Evolutionary conservation across 1,284 basidiomycete genomes (phyloP), one percentile per base, ranked within the genome.

Genomic region (Neolentinus lepideus): DNA sequence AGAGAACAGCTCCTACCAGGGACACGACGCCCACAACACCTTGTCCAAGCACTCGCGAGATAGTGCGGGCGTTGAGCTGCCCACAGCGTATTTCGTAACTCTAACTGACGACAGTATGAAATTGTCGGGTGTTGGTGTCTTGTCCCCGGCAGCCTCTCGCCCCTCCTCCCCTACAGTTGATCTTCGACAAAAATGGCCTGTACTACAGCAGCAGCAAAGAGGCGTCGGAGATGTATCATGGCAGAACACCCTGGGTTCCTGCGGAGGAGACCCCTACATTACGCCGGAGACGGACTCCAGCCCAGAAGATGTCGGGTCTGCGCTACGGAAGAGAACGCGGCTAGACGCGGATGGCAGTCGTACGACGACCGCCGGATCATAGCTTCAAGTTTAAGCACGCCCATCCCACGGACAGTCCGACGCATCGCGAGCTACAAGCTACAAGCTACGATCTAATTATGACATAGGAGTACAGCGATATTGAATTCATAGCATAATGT

Each of bases 101-200:
- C 75, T 75, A 14, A 77, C 77, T 54, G 80, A 76, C 52, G 72
- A 75, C n/a, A 71, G 69, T 62, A 66, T 82, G 52, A 75, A 77
- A 63, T 71, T 90, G 45, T 78, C 85, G 1, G 87, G 88, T 12
- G 85, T 84, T 26, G 84, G 80, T 27, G 75, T 85, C 38, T 85
- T 89, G 63, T 88, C 86, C 3, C 88, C 87, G 45, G 80, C 80
- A 43, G 75, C 75, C 16, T 87, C 86, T 29, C 73, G 75, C 61
- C 81, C 87, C 6, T 72, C 82, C 24, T 88, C 87, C 36, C 87
- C 87, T 10, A 76, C 74, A n/a, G 63, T 77, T 47, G 64, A 76
- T 67, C 66, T 71, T 1, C 47, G 47, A 29, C 22, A 14, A 21
- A 63, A 62, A 56, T 63, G 62, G 52, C 59, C 66, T 56, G 36